Evolutionary conservation across 2,329 filamentous ascomycete genomes (phyloP), one percentile per base, ranked within the genome.

Genomic region (Atkinsonella hypoxylon): DNA sequence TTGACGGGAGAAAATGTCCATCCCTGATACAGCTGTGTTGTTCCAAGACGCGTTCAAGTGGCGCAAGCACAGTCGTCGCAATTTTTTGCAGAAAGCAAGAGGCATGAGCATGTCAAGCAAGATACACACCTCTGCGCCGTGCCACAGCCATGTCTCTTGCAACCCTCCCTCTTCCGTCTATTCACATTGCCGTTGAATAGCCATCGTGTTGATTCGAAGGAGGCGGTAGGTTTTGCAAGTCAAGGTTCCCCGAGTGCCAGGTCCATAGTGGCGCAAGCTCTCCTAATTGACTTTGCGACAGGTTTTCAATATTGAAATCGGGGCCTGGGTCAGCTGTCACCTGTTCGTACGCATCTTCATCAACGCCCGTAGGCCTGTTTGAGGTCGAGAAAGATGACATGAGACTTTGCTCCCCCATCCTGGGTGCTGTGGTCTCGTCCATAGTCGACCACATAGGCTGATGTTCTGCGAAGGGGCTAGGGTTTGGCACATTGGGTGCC

Each of bases 191-290:
- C 45, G 38, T 31, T 6, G 40, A 13, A 32, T 45, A 45, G 10
- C 45, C 40, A 17, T n/a, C 17, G 4, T 46, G 39, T 8, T 43
- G 50, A 11, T 18, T 12, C 3, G 22, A 17, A 11, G 30, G 18
- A 9, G 36, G 45, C 4, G 42, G 31, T 39, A 50, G 48, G 22
- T 43, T 49, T 17, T 43, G 45, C 45, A 56, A 51, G 32, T 55
- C 49, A 20, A 59, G 20, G 20, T 59, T 59, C 39, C 43, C 53
- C 26, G 57, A 58, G 42, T 59, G 58, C 58, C 58, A 59, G 30
- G 26, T 54, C 58, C 58, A 59, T 1, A 59, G 47, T 1, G 58
- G 58, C 9, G 58, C 58, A 2, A 59, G 53, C 13, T 57, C 57
- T 11, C 58, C 58, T 15, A 59, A 51, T 40, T 59, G 53, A 1